Evolutionary conservation across 202 grass and related monocot genomes (phyloP), one percentile per base, ranked within the genome.

Genomic region (Setaria italica): DNA sequence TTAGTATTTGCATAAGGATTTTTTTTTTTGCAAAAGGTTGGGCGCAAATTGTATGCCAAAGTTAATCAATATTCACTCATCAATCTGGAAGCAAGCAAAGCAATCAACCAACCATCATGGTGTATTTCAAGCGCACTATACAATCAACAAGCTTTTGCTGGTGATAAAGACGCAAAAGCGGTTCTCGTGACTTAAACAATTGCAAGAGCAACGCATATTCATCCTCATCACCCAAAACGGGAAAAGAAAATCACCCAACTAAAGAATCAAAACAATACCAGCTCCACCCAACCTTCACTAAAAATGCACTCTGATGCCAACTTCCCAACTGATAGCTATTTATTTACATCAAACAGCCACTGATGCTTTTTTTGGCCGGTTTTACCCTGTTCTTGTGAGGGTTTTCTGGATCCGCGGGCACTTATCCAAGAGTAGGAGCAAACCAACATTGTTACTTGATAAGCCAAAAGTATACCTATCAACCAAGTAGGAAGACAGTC

Each of bases 341-440:
- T 88, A 91, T 91, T 85, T 91, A 91, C 89, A 90, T 49, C 6
- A 9, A 49, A 49, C 80, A 66, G 12, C 25, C 34, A 8, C 41
- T 78, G 79, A 80, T 82, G 84, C 84, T 60, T 34, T 57, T 91
- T 66, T 66, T 13, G 16, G 25, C 16, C 81, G 42, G 72, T 68
- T 73, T 91, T 78, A 91, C 81, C 77, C 72, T 49, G 34, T 84
- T 78, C 80, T 76, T 19, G 50, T 39, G 53, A 90, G 72, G 56
- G 48, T 88, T 72, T 91, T 95, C 83, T 91, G 86, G 60, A 99
- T 92, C 72, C 80, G 84, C 29, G 93, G 91, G 72, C 49, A 91
- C 67, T 92, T 95, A 37, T 99, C 93, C 84, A 99, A 76, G 54
- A 99, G 83, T 75, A 99, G 10, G 45, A 95, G 88, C 86, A 99